Evolutionary conservation across 2,329 filamentous ascomycete genomes (phyloP), one percentile per base, ranked within the genome.

Genomic region (Apiospora arundinis): DNA sequence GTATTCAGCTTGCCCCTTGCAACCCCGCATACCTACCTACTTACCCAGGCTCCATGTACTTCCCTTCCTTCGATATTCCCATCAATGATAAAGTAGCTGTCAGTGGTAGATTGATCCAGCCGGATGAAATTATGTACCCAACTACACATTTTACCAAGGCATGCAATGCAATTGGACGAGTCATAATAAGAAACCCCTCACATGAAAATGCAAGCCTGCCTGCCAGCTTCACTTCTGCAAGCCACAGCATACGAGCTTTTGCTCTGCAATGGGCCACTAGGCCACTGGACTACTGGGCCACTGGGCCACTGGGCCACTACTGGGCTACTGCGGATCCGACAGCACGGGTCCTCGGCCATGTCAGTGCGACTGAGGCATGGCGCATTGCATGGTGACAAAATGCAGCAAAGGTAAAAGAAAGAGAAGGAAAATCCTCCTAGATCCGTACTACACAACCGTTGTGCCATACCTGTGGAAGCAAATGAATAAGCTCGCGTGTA

Each of bases 291-390:
- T 32, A 32, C n/a, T n/a, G n/a, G n/a, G n/a, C n/a, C n/a, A n/a
- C n/a, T 32, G 32, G 32, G 32, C 6, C 32, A 32, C 32, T 32
- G 32, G 32, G 32, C 32, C 32, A 32, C 32, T 32, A 11, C 37
- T 40, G 37, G 37, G 37, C 42, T 28, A 21, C 56, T 18, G 32
- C 18, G 56, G 56, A 63, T 63, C 56, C 56, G 56, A 63, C 56
- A 63, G 56, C 32, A 63, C 56, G 56, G 56, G 56, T 63, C 56
- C 56, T 63, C 56, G 56, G 56, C 56, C 56, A 40, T 23, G 56
- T 40, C 9, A 40, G 56, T 63, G 16, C 56, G 56, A 63, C 56
- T 63, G 18, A 63, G 16, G 28, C 18, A 28, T 40, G 56, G 28
- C 32, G 16, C 25, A 28, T 25, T 56, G 49, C 49, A 56, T 56